Percentiles rank a stretch among this genome's conserved stretches.
These are phyloP conservation scores for Cyberlindnera xishuangbannaensis DNA, from an alignment of 805 yeast species.

Conservation along the genomic window DNA sequence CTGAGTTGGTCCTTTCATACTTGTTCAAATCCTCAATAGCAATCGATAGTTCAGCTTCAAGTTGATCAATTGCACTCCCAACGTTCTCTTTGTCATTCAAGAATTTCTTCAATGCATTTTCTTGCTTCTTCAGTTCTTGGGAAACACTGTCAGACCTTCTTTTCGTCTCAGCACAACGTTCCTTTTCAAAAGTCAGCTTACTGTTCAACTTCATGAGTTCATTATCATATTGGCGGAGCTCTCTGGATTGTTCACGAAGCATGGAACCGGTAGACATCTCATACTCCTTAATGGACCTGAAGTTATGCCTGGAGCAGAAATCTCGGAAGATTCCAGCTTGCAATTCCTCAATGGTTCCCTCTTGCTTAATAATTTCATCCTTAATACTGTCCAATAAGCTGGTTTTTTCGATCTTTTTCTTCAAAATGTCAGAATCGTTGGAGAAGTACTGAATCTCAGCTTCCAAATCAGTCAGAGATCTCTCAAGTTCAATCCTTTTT, in stretches of 20 bases:
- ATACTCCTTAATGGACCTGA: constrained; percentile 56
- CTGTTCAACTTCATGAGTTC: constrained; percentile 57
- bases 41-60: constrained; percentile 38
- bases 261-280: constrained; percentile 62
- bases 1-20: constrained; percentile 27
- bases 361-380: constrained; percentile 24
- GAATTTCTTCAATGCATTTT: constrained; percentile 28
- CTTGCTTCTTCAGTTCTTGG: constrained; percentile 33
- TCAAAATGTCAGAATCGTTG: constrained; percentile 26
- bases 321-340: constrained; percentile 42
- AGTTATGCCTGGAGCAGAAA: constrained; percentile 52
- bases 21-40: constrained; percentile 30
- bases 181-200: constrained; percentile 59
- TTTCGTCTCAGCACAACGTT: constrained; percentile 47
- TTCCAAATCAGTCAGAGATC: constrained; percentile 39
- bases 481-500: constrained; percentile 36
- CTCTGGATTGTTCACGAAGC: constrained; percentile 50
- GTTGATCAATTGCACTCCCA: constrained; percentile 29
- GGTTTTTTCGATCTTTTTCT: constrained; percentile 22
- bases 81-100: constrained; percentile 29
- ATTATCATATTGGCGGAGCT: constrained; percentile 53
- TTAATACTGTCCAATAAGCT: constrained; percentile 20
- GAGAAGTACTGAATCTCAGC: constrained; percentile 49
- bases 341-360: constrained; percentile 28
- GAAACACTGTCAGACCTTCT: constrained; percentile 40